phyloP scores from a whole-genome alignment of 345 rosid species.

The Gossypium herbaceum region DNA sequence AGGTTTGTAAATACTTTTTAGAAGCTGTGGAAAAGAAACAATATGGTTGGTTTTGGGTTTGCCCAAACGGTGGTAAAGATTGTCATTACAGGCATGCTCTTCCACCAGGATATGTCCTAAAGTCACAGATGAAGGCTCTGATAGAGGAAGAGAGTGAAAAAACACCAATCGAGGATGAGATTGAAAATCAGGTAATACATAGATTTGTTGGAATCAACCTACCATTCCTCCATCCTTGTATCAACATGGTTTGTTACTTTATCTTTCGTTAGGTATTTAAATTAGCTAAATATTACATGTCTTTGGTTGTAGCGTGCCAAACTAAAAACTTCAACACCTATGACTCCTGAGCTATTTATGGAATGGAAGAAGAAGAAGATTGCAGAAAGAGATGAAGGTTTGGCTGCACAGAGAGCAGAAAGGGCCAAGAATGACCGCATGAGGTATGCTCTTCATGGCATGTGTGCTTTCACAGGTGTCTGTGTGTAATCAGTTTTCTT shows the following conservation, averaged over 20 bases:
- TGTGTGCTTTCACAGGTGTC: background rate
- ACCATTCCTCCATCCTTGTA: background rate
- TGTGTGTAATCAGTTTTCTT: background rate
- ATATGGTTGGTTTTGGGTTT: constrained; percentile 78
- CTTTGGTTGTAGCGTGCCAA: constrained; percentile 44
- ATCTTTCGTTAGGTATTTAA: background rate
- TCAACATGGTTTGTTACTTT: background rate
- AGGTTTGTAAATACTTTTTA: constrained; percentile 66
- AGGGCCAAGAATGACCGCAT: constrained; percentile 62
- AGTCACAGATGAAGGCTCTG: constrained; percentile 67
- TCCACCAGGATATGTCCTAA: constrained; percentile 64
- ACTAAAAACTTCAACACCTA: constrained; percentile 42
- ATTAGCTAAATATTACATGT: constrained; percentile 8
- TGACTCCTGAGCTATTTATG: constrained; percentile 54
- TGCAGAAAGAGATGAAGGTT: constrained; percentile 51
- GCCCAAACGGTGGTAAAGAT: constrained; percentile 64
- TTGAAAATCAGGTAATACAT: constrained; percentile 51
- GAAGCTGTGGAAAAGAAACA: constrained; percentile 78
- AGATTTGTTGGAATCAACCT: constrained; percentile 1
- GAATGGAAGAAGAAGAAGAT: constrained; percentile 64
- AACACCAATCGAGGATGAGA: constrained; percentile 54
- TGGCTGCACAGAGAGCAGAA: constrained; percentile 50
- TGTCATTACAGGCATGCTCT: constrained; percentile 75
- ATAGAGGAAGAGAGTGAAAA: constrained; percentile 62
- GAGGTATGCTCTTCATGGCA: constrained; percentile 35